phyloP scores from a whole-genome alignment of 495 filamentous ascomycete species.

The Apiosordaria backusii region DNA sequence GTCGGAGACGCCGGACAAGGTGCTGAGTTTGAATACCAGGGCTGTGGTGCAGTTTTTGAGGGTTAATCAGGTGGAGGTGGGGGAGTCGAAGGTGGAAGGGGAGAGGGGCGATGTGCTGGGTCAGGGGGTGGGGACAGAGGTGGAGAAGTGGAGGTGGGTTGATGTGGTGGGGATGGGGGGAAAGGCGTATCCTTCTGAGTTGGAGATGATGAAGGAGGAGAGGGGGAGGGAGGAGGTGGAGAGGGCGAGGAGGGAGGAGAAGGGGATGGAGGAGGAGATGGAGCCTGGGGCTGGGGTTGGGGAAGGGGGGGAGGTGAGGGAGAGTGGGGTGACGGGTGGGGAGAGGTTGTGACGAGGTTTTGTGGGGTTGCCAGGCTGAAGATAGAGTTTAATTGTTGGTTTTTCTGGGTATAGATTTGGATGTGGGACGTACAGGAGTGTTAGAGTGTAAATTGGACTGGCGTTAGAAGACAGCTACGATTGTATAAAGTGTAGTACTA shows the following conservation, averaged over 20 bases:
- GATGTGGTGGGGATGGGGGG: conserved; percentile 43
- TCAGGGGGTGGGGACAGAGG: not conserved
- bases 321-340: not conserved
- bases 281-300: conserved; percentile 30
- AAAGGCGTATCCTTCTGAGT: conserved; percentile 20
- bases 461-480: not conserved
- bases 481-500: too few species aligned
- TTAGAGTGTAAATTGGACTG: not conserved
- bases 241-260: conserved; percentile 33
- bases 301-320: not conserved
- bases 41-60: conserved; percentile 61
- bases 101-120: conserved; percentile 41
- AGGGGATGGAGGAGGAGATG: conserved; percentile 40
- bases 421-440: not conserved
- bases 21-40: conserved; percentile 59
- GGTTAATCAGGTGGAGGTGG: conserved; percentile 44
- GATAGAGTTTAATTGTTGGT: too few species aligned
- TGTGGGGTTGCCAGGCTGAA: not conserved
- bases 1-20: conserved; percentile 58
- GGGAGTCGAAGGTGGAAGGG: conserved; percentile 22
- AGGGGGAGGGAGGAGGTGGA: conserved; percentile 13
- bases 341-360: not conserved
- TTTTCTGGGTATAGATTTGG: not conserved
- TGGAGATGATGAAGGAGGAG: conserved; percentile 13
- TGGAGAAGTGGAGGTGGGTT: conserved; percentile 40